A percentile compares a stretch with the other conserved stretches of the same genome.
Evolutionary conservation across 2,329 filamentous ascomycete genomes (phyloP).

Genomic region (Mycogone perniciosa): DNA sequence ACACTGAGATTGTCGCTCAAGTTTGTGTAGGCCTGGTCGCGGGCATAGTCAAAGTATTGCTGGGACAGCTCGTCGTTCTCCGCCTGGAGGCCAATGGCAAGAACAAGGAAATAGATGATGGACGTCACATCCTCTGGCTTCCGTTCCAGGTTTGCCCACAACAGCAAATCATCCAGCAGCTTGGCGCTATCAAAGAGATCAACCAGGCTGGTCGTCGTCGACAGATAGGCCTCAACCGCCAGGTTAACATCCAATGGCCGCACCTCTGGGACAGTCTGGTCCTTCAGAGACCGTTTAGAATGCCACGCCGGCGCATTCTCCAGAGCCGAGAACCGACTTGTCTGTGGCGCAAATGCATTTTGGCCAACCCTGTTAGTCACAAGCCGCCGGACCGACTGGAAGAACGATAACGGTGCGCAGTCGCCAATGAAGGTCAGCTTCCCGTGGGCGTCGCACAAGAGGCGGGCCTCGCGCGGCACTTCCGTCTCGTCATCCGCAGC

Average conservation of each 20-base stretch:
- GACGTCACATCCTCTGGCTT: constrained; percentile 32
- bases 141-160: constrained; percentile 34
- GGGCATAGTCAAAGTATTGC: constrained; percentile 45
- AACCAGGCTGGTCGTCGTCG: constrained; percentile 39
- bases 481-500: constrained; percentile 46
- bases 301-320: constrained; percentile 34
- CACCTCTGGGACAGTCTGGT: constrained; percentile 20
- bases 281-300: constrained; percentile 6
- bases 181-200: constrained; percentile 41
- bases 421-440: constrained; percentile 52
- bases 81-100: constrained; percentile 43
- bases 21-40: constrained; percentile 37
- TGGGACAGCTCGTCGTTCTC: constrained; percentile 36
- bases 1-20: constrained; percentile 43
- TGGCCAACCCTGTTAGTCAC: constrained; percentile 43
- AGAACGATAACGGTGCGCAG: constrained; percentile 50
- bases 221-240: constrained; percentile 31
- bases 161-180: constrained; percentile 33
- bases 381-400: constrained; percentile 48
- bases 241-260: constrained; percentile 20
- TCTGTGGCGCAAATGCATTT: constrained; percentile 45
- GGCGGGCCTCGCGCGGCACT: constrained; percentile 46
- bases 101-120: constrained; percentile 42
- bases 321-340: constrained; percentile 43
- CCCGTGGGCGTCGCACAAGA: constrained; percentile 46